Evolutionary conservation across 176 grass and related monocot species (phyloP).

Genomic region (Lolium rigidum): DNA sequence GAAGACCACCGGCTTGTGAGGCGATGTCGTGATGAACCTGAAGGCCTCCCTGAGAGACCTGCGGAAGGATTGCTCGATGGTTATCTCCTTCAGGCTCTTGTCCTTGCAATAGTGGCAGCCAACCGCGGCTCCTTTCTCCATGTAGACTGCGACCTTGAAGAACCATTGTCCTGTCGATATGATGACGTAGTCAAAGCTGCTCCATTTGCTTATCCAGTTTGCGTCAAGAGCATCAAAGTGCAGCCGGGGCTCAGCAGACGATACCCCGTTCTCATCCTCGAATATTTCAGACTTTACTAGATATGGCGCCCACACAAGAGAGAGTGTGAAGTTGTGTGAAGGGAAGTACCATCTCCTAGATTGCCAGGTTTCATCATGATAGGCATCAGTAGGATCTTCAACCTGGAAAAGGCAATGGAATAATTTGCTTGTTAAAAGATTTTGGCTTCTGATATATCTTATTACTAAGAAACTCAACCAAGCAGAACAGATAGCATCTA

Average conservation of each 20-base stretch:
- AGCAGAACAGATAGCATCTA: slow-evolving; percentile 6
- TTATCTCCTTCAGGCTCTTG: slow-evolving; percentile 63
- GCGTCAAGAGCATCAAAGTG: slow-evolving; percentile 67
- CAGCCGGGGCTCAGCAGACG: slow-evolving; percentile 67
- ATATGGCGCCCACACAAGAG: slow-evolving; percentile 85
- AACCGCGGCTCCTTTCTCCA: slow-evolving; percentile 55
- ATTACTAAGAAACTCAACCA: background rate
- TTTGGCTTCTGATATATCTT: slow-evolving; percentile 28
- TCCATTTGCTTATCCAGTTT: slow-evolving; percentile 68
- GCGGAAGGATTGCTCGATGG: slow-evolving; percentile 51
- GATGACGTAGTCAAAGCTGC: slow-evolving; percentile 74
- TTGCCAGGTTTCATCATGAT: slow-evolving; percentile 68
- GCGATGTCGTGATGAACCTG: slow-evolving; percentile 54
- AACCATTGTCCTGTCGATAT: slow-evolving; percentile 94
- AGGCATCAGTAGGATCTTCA: slow-evolving; percentile 82
- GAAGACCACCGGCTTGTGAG: slow-evolving; percentile 73
- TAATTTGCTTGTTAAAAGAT: background rate
- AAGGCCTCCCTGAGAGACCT: slow-evolving; percentile 54
- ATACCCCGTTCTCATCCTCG: slow-evolving; percentile 79
- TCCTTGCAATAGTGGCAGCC: slow-evolving; percentile 79
- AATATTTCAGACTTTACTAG: slow-evolving; percentile 78
- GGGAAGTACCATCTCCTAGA: slow-evolving; percentile 80
- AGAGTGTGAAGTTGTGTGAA: slow-evolving; percentile 75
- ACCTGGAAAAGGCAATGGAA: slow-evolving; percentile 50
- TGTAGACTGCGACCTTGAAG: slow-evolving; percentile 75